phyloP scores from a whole-genome alignment of 805 yeast genomes.

The Saturnispora gosingensis region DNA sequence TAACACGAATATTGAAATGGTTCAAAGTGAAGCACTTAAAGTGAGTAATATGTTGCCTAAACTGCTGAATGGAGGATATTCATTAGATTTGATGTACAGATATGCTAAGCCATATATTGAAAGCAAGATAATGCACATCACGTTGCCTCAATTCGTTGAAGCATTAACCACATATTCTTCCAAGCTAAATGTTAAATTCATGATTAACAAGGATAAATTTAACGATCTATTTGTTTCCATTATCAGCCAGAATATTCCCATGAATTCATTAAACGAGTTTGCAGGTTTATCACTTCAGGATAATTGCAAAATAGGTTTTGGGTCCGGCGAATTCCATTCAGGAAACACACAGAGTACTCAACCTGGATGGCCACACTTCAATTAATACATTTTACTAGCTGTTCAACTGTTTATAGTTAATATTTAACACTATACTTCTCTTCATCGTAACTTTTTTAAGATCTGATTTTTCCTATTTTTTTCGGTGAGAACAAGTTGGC shows the following conservation, averaged over 20 bases:
- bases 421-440: neutral
- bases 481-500: neutral
- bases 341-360: neutral
- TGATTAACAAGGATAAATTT: constrained; percentile 38
- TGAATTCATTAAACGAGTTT: neutral
- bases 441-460: neutral
- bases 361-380: neutral
- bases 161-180: constrained; percentile 27
- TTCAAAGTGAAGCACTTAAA: constrained; percentile 35
- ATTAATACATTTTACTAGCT: neutral
- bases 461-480: neutral
- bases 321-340: neutral
- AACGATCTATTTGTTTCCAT: constrained; percentile 28
- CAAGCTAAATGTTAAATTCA: constrained; percentile 29
- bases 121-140: constrained; percentile 30
- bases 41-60: constrained; percentile 30
- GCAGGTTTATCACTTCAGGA: neutral
- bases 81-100: constrained; percentile 20
- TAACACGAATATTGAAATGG: constrained; percentile 5
- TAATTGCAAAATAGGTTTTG: neutral
- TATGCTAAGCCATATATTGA: constrained; percentile 29
- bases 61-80: constrained; percentile 12
- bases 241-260: neutral
- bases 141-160: constrained; percentile 17
- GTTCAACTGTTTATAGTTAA: neutral